phyloP scores from a whole-genome alignment of 352 stramenopile genomes.

The Globisporangium rhizosaccharum region DNA sequence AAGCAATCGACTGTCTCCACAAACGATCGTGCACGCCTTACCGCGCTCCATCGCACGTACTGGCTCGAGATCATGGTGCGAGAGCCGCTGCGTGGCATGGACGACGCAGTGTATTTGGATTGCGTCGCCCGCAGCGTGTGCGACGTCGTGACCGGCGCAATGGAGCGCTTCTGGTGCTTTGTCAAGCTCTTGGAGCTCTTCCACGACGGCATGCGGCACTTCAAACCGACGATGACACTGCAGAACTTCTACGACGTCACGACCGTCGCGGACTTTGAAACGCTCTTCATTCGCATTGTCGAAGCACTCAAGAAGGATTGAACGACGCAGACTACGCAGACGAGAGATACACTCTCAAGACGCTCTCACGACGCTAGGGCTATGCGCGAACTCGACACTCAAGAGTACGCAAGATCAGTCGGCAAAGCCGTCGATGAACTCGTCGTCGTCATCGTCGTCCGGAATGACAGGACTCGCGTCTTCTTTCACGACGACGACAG shows the following conservation, averaged over 20 bases:
- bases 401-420: slow-evolving; percentile 1
- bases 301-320: slow-evolving; percentile 27
- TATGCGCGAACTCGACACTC: not conserved
- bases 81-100: slow-evolving; percentile 30
- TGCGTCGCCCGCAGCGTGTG: slow-evolving; percentile 30
- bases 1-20: slow-evolving; percentile 4
- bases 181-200: slow-evolving; percentile 53
- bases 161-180: slow-evolving; percentile 74
- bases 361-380: too few species aligned
- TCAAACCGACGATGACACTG: slow-evolving; percentile 35
- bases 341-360: too few species aligned
- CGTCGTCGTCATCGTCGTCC: slow-evolving; percentile 10
- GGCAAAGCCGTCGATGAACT: slow-evolving; percentile 15
- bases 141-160: slow-evolving; percentile 28
- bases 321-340: not conserved
- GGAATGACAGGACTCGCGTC: slow-evolving; percentile 4
- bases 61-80: slow-evolving; percentile 30
- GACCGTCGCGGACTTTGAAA: slow-evolving; percentile 46
- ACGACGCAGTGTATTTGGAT: slow-evolving; percentile 30
- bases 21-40: slow-evolving; percentile 11
- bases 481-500: slow-evolving; percentile 11
- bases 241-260: slow-evolving; percentile 32
- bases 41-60: slow-evolving; percentile 41
- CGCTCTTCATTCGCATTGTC: slow-evolving; percentile 58
- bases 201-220: slow-evolving; percentile 36